Evolutionary conservation across 495 filamentous ascomycete species (phyloP).

Genomic region (Hyaloscypha bicolor): DNA sequence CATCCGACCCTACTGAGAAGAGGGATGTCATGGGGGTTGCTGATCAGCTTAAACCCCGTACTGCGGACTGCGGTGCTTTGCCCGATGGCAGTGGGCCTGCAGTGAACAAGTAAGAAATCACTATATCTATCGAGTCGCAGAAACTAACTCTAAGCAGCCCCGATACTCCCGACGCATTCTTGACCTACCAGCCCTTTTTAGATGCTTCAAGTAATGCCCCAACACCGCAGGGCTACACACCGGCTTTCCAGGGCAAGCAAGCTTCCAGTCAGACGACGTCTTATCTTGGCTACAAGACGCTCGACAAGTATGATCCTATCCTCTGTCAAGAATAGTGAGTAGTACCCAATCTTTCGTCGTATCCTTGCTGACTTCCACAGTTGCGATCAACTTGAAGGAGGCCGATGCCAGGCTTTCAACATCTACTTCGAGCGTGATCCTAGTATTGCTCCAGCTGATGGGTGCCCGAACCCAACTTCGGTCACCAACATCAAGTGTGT

Average conservation of each 20-base stretch:
- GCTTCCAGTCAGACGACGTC: conserved; percentile 38
- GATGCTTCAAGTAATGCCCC: conserved; percentile 30
- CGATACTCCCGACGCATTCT: conserved; percentile 9
- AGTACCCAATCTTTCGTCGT: not conserved
- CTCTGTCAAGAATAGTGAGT: conserved; percentile 31
- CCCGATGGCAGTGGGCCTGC: conserved; percentile 22
- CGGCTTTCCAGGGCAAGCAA: conserved; percentile 42
- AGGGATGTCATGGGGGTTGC: not conserved
- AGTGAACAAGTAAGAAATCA: conserved; percentile 7
- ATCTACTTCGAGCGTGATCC: conserved; percentile 53
- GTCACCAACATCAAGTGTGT: conserved; percentile 57
- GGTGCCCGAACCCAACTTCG: conserved; percentile 46
- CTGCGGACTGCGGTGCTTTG: conserved; percentile 13
- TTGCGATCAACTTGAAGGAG: conserved; percentile 34
- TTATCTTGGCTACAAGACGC: conserved; percentile 44
- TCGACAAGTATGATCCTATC: conserved; percentile 42
- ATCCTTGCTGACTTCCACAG: conserved; percentile 19
- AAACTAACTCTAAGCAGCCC: conserved; percentile 14
- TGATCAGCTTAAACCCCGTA: conserved; percentile 2
- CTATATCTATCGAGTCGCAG: not conserved
- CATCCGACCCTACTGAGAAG: not conserved
- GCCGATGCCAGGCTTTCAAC: conserved; percentile 43
- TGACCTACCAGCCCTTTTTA: conserved; percentile 6
- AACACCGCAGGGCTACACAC: conserved; percentile 42
- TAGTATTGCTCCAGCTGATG: conserved; percentile 34